Conservation (phyloP, 257 asterid species). For the Schizonepeta tenuifolia region DNA sequence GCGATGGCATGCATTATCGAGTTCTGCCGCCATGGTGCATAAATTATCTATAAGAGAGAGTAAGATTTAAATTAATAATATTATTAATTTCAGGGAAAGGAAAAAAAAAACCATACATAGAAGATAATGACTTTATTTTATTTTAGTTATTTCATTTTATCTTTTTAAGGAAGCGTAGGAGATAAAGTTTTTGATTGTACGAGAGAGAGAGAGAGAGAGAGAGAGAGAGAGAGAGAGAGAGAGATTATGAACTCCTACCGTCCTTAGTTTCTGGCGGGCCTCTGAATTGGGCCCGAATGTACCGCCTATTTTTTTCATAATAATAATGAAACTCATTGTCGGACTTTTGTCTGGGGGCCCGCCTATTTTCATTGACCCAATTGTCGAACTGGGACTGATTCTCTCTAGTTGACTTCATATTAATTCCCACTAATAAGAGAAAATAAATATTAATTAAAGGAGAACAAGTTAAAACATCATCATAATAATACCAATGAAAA, state of each 20-base stretch:
- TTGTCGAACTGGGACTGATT: conserved; percentile 41
- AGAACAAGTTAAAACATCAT: neutral
- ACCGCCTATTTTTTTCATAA: no score
- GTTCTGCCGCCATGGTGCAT: neutral
- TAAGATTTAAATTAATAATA: no score
- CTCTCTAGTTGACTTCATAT: conserved; percentile 23
- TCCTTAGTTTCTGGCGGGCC: conserved; percentile 30
- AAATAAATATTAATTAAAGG: conserved; percentile 2
- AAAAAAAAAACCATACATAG: neutral
- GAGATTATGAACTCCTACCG: neutral
- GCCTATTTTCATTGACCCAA: conserved; percentile 45
- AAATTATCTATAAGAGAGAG: neutral
- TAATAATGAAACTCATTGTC: no score
- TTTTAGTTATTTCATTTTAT: neutral
- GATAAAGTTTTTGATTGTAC: neutral
- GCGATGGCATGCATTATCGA: conserved; percentile 2
- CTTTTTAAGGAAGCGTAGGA: neutral
- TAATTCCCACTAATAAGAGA: conserved; percentile 5
- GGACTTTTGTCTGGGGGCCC: conserved; percentile 55
- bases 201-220: neutral
- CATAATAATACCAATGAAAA: conserved; percentile 5
- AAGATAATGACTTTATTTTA: neutral
- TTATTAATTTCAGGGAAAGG: no score
- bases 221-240: neutral
- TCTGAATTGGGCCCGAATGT: conserved; percentile 34